Percentiles rank a stretch among this genome's conserved stretches.
These are phyloP conservation scores for Endoconidiophora laricicola DNA, from an alignment of 2,329 filamentous ascomycete species.

Conservation along the genomic window DNA sequence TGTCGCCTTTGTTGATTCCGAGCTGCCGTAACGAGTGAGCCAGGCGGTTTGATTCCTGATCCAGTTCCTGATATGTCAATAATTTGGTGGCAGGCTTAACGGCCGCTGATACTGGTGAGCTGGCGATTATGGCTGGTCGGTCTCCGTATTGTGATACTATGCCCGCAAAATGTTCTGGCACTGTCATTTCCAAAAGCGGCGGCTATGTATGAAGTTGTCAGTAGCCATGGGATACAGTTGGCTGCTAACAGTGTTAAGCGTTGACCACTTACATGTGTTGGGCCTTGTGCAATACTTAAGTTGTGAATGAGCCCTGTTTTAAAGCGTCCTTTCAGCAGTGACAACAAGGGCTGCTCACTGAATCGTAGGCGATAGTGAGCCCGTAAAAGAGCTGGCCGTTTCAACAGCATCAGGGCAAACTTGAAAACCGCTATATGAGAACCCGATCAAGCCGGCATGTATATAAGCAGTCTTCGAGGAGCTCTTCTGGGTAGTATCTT, in stretches of 20 bases:
- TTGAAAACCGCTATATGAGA: no score
- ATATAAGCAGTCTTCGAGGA: no score
- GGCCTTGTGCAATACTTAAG: conserved; percentile 8
- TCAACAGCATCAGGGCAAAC: no score
- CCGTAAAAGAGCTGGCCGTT: no score
- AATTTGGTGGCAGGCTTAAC: conserved; percentile 36
- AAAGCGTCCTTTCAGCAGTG: no score
- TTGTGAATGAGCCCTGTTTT: not conserved
- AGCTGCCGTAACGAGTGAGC: conserved; percentile 51
- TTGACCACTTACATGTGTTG: conserved; percentile 1
- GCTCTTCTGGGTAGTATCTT: no score
- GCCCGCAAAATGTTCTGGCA: conserved; percentile 54
- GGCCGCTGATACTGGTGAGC: conserved; percentile 21
- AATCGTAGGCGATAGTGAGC: no score
- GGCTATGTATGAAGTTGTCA: conserved; percentile 30
- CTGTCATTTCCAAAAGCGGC: conserved; percentile 47
- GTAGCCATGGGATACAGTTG: no score
- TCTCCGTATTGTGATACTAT: conserved; percentile 50
- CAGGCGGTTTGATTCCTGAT: conserved; percentile 58
- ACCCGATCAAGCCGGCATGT: no score
- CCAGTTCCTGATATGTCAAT: conserved; percentile 60
- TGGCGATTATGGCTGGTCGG: conserved; percentile 38
- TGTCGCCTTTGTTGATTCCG: conserved; percentile 65
- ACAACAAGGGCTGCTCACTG: no score
- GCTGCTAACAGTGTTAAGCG: no score